Conservation (phyloP, 139 green algal genomes). For the Picocystis salinarum region DNA sequence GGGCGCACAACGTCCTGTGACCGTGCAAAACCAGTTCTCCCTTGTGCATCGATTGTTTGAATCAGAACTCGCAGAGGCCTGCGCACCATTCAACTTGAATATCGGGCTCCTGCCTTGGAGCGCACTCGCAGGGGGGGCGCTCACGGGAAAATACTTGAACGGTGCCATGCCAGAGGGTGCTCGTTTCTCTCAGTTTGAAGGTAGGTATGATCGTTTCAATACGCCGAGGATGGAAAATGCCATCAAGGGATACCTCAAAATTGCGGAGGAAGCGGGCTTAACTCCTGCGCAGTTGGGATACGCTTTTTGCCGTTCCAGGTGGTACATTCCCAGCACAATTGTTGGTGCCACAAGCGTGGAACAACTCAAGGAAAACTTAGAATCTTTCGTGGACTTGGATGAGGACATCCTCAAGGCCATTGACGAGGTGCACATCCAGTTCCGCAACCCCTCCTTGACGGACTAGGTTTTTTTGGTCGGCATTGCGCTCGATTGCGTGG, state of each 20-base stretch:
- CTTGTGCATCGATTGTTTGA: constrained; percentile 49
- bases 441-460: constrained; percentile 34
- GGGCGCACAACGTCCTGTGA: constrained; percentile 33
- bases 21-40: constrained; percentile 64
- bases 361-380: constrained; percentile 58
- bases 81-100: constrained; percentile 42
- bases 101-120: constrained; percentile 73
- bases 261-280: constrained; percentile 35
- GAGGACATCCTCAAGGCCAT: constrained; percentile 38
- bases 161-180: not conserved
- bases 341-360: constrained; percentile 73
- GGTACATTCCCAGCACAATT: constrained; percentile 55
- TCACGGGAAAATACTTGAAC: constrained; percentile 49
- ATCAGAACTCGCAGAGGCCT: constrained; percentile 65
- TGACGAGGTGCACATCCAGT: constrained; percentile 31
- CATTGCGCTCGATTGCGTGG: no score
- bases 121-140: constrained; percentile 36
- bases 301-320: constrained; percentile 47
- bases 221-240: constrained; percentile 12
- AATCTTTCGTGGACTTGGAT: constrained; percentile 19
- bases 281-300: constrained; percentile 28
- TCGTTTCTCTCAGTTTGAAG: constrained; percentile 1
- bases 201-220: constrained; percentile 23
- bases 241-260: constrained; percentile 29
- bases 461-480: constrained; percentile 18